Evolutionary conservation across 2,329 filamentous ascomycete genomes (phyloP), one percentile per base, ranked within the genome.

Genomic region (Stagonosporopsis cucurbitacearum): DNA sequence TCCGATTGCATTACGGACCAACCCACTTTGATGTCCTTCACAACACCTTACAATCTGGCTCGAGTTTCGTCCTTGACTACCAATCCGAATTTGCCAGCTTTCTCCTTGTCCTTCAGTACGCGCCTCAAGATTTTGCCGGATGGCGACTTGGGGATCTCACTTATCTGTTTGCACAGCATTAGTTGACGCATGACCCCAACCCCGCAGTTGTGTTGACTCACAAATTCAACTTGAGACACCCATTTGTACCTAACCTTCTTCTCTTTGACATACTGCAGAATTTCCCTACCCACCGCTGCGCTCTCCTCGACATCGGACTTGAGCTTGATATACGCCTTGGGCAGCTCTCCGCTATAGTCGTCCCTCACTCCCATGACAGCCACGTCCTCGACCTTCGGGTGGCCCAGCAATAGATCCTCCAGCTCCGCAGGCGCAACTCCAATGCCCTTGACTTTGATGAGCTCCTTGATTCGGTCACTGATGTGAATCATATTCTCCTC

Each of bases 371-470:
- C 81, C 40, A 85, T 72, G 0, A 86, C 82, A 0, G 85, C 85
- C 1, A 78, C 80, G 64, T 88, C 86, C 36, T 82, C 82, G 0
- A 88, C 81, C 13, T 77, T 78, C 0, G 74, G 66, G 57, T 88
- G 84, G 0, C 84, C 82, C 1, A 88, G 78, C n/a, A 88, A 71
- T 2, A 84, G 65, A 60, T 87, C 84, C 64, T 89, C 86, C 0
- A 89, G 76, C 66, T 88, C 86, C 0, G 86, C 86, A 0, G 86
- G 86, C 6, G 86, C 83, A 7, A 87, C 83, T 5, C 80, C 82
- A 32, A 86, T 82, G 0, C 86, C 86, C 59, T 88, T 87, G 9
- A 88, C 85, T 67, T 88, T 88, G 71, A 88, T 86, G 79, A 88
- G 83, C 70, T 88, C 86, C 74, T 89, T 89, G 68, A 88, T 84